Percentiles rank a stretch among this genome's conserved stretches.
Conservation (phyloP, 2,329 filamentous ascomycete species). For the Stagonosporopsis cucurbitacearum region DNA sequence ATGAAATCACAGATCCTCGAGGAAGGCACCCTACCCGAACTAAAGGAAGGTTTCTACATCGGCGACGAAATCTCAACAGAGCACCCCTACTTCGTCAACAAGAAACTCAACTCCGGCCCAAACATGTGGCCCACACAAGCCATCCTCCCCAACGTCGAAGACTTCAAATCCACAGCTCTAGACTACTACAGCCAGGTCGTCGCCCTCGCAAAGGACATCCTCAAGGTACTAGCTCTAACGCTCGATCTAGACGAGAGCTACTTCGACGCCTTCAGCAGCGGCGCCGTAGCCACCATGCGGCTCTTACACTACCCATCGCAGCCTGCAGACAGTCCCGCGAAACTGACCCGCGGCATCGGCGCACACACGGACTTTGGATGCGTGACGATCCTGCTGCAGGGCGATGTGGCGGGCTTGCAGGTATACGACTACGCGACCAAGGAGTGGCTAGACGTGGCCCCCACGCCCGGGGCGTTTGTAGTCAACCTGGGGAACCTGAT, state of each 20-base stretch:
- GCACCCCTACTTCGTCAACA: constrained; percentile 49
- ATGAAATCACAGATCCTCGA: constrained; percentile 54
- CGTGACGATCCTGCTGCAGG: constrained; percentile 52
- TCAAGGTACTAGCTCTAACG: constrained; percentile 51
- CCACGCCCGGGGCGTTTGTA: constrained; percentile 77
- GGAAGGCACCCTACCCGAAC: constrained; percentile 51
- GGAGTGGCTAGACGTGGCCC: constrained; percentile 80
- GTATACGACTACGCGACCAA: constrained; percentile 74
- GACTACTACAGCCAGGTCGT: constrained; percentile 52
- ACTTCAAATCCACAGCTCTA: constrained; percentile 45
- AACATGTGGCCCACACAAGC: constrained; percentile 49
- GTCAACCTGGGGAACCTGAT: constrained; percentile 74
- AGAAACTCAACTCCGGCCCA: constrained; percentile 39
- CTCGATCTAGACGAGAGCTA: constrained; percentile 48
- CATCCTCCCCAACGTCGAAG: constrained; percentile 25
- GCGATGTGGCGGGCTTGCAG: constrained; percentile 67
- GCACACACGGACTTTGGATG: constrained; percentile 55
- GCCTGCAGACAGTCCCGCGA: constrained; percentile 31
- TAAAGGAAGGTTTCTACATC: constrained; percentile 54
- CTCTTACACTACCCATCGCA: constrained; percentile 54
- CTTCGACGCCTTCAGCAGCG: constrained; percentile 47
- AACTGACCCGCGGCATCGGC: constrained; percentile 50
- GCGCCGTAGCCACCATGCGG: constrained; percentile 52
- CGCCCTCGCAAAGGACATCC: constrained; percentile 50
- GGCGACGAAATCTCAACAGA: constrained; percentile 51